These are phyloP conservation scores for Spergularia marina DNA, from an alignment of 148 eudicot species.

Conservation along the genomic window DNA sequence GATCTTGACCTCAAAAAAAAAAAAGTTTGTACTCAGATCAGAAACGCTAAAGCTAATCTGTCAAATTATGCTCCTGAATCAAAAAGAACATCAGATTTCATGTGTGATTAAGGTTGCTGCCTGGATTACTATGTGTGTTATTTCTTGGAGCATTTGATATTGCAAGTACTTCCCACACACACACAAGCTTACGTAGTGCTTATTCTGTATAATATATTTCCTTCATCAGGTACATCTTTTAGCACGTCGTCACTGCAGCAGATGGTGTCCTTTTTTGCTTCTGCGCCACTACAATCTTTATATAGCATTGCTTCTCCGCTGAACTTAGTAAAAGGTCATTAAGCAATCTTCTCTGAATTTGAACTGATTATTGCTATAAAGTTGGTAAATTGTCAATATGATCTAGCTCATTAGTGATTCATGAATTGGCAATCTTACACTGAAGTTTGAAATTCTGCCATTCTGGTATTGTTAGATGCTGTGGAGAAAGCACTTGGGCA, in stretches of 20 bases:
- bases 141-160: background rate
- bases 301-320: constrained; percentile 35
- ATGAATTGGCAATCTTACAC: background rate
- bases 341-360: background rate
- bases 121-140: background rate
- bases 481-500: constrained; percentile 42
- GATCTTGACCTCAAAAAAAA: too few relatives aligned
- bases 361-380: background rate
- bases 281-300: constrained; percentile 43
- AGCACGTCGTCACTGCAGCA: constrained; percentile 48
- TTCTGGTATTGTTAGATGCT: constrained; percentile 40
- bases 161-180: background rate
- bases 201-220: constrained; percentile 9
- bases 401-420: background rate
- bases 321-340: constrained; percentile 44
- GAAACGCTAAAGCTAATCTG: background rate
- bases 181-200: background rate
- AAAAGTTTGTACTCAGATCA: too few relatives aligned
- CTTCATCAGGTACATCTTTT: constrained; percentile 61
- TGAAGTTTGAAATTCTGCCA: constrained; percentile 7
- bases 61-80: background rate
- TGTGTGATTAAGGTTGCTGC: background rate
- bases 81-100: background rate
- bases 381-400: background rate
- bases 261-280: constrained; percentile 35